phyloP scores from a whole-genome alignment of 345 rosid genomes.

The Corymbia maculata region DNA sequence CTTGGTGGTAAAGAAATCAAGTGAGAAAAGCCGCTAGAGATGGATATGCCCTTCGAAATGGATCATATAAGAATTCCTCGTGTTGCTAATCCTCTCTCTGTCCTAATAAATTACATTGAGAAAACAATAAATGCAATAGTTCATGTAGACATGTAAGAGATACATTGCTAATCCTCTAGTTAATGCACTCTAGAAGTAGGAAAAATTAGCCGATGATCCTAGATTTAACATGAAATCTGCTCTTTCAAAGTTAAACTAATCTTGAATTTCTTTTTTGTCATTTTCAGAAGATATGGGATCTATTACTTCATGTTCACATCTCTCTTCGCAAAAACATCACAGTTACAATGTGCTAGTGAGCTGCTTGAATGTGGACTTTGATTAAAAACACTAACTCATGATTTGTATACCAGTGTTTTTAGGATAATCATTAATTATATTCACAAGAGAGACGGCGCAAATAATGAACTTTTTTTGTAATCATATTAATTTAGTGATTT shows the following conservation, averaged over 20 bases:
- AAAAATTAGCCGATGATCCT: not conserved
- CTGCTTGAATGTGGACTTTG: not conserved
- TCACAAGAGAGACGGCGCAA: not conserved
- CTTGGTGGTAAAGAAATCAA: not conserved
- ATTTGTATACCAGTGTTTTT: not conserved
- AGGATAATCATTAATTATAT: not conserved
- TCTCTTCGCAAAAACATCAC: not conserved
- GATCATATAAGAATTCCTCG: not conserved
- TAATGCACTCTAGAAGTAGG: not conserved
- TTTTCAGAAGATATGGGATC: not conserved
- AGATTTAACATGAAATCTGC: not conserved
- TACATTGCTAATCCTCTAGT: not conserved
- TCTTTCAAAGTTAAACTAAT: not conserved
- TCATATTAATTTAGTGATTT: too few species aligned
- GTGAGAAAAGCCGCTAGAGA: not conserved
- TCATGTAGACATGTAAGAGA: too few species aligned
- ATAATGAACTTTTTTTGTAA: too few species aligned
- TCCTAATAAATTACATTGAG: too few species aligned
- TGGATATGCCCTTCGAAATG: not conserved
- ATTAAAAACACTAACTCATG: not conserved
- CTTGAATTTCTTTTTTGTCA: not conserved
- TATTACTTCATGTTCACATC: not conserved
- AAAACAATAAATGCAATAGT: too few species aligned
- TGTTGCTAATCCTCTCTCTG: not conserved
- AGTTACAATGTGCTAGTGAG: not conserved